phyloP scores from a whole-genome alignment of 495 filamentous ascomycete genomes.

The Saxispiralis lemnorum region DNA sequence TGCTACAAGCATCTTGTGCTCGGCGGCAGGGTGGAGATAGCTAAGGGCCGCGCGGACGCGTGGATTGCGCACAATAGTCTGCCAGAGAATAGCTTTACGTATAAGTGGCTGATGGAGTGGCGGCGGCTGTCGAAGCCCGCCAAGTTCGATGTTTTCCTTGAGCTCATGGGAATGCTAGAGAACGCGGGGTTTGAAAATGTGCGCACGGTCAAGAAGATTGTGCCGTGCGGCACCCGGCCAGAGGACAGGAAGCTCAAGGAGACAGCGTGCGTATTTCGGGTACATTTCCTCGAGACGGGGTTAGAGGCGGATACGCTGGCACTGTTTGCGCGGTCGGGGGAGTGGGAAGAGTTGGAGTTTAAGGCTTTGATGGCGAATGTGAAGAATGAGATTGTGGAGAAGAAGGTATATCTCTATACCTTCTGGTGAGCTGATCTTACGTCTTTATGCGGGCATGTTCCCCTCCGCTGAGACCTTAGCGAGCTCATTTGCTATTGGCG shows the following conservation, averaged over 20 bases:
- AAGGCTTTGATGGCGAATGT: background rate
- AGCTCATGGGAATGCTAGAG: background rate
- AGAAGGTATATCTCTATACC: background rate
- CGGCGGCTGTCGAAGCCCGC: background rate
- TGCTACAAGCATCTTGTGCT: conserved; percentile 31
- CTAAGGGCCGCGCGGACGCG: conserved; percentile 1
- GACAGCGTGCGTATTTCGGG: background rate
- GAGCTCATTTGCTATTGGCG: too few species aligned
- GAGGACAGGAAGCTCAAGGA: conserved; percentile 4
- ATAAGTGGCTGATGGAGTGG: background rate
- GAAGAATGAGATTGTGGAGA: background rate
- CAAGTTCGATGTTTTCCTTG: background rate
- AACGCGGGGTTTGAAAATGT: conserved; percentile 1
- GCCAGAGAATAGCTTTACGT: background rate
- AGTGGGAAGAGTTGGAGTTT: background rate
- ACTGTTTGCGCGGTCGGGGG: background rate
- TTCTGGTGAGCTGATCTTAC: background rate
- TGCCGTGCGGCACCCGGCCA: conserved; percentile 4
- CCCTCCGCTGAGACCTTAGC: too few species aligned
- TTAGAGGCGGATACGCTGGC: background rate
- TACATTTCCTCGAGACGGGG: background rate
- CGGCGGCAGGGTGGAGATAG: conserved; percentile 43
- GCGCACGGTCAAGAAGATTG: background rate
- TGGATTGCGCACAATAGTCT: background rate
- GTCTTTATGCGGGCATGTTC: too few species aligned